Percentiles rank a stretch among this genome's conserved stretches.
Conservation (phyloP, 2,329 filamentous ascomycete genomes). For the Curvularia lunata region DNA sequence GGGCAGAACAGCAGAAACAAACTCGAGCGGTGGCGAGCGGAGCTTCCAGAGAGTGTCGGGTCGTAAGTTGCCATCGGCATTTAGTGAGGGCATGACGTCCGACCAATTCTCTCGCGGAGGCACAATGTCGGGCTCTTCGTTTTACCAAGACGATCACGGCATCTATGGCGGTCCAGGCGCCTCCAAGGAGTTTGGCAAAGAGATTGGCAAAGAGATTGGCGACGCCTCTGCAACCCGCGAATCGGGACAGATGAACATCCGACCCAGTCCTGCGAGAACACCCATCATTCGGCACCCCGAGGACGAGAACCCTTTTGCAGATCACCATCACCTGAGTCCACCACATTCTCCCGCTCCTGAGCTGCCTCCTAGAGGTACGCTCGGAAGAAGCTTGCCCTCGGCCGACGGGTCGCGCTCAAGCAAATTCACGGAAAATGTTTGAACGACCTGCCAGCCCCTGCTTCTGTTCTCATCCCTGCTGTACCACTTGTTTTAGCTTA, state of each 20-base stretch:
- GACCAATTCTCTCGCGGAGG: conserved; percentile 43
- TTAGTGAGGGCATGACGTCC: conserved; percentile 56
- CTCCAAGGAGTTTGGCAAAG: conserved; percentile 37
- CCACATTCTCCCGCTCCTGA: conserved; percentile 49
- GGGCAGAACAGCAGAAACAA: conserved; percentile 46
- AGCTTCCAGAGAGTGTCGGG: conserved; percentile 57
- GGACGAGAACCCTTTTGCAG: conserved; percentile 36
- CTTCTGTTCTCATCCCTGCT: conserved; percentile 30
- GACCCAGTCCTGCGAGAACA: conserved; percentile 68
- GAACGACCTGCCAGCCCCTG: conserved; percentile 22
- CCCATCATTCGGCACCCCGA: conserved; percentile 61
- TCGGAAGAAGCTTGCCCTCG: conserved; percentile 54
- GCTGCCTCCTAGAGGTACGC: conserved; percentile 35
- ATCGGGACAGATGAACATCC: conserved; percentile 34
- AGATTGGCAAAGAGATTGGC: conserved; percentile 42
- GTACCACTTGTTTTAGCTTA: conserved; percentile 22
- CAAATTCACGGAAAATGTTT: conserved; percentile 57
- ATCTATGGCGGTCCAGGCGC: conserved; percentile 46
- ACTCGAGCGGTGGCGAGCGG: conserved; percentile 48
- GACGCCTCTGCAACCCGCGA: conserved; percentile 27
- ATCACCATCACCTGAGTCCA: conserved; percentile 41
- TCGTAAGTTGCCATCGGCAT: conserved; percentile 57
- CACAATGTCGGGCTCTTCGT: conserved; percentile 49
- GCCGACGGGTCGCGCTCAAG: conserved; percentile 56
- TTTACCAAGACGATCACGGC: conserved; percentile 55